phyloP scores from a whole-genome alignment of 371 early-diverging fungal genomes.

The Saksenaea vasiformis region DNA sequence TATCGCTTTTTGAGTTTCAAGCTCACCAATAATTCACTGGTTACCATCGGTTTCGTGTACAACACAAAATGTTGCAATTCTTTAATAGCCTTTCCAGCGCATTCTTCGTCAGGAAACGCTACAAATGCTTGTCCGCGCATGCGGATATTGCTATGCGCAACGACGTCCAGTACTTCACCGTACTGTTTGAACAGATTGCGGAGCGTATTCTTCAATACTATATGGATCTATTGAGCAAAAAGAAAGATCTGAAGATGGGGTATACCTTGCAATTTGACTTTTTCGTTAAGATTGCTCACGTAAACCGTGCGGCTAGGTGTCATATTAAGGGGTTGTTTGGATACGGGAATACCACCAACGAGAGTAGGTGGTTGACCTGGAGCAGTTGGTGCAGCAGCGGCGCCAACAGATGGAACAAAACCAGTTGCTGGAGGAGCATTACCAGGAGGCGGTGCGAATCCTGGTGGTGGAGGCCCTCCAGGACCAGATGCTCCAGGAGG shows the following conservation, averaged over 20 bases:
- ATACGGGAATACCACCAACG: constrained; percentile 44
- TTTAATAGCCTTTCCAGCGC: constrained; percentile 81
- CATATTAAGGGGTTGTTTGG: constrained; percentile 61
- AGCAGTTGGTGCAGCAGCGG: constrained; percentile 10
- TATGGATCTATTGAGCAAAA: background rate
- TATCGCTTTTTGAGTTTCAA: constrained; percentile 12
- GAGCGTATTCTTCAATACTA: constrained; percentile 78
- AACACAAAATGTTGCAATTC: constrained; percentile 83
- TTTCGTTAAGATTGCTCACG: constrained; percentile 85
- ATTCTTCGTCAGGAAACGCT: constrained; percentile 60
- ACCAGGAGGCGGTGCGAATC: background rate
- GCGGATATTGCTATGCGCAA: constrained; percentile 66
- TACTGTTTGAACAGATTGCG: constrained; percentile 83
- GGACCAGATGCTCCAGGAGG: constrained; percentile 12
- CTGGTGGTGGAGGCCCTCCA: constrained; percentile 18
- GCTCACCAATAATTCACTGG: background rate
- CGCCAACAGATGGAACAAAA: constrained; percentile 4
- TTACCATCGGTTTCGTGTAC: constrained; percentile 82
- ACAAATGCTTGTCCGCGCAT: constrained; percentile 87
- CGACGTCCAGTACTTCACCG: constrained; percentile 68
- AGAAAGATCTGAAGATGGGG: background rate
- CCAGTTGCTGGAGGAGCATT: constrained; percentile 6
- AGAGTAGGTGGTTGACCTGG: constrained; percentile 18
- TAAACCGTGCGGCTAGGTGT: constrained; percentile 85
- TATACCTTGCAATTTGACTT: constrained; percentile 80